Conservation (phyloP, 768 basidiomycete genomes). For the Collybia mongolica region DNA sequence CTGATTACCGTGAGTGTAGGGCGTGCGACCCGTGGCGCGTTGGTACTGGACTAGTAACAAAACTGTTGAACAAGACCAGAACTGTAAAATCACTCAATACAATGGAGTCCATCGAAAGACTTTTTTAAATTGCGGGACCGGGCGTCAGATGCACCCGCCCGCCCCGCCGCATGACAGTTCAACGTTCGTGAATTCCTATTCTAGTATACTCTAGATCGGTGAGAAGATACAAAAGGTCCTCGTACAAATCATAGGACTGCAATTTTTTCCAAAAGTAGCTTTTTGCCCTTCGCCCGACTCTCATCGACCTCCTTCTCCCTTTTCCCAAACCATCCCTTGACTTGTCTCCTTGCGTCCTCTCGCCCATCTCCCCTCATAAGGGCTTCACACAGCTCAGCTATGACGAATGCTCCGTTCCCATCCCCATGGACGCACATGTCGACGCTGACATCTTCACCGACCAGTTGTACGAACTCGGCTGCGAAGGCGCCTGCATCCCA, state of each 20-base stretch:
- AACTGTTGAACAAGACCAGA: no score
- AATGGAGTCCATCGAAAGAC: no score
- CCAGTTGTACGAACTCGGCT: constrained; percentile 47
- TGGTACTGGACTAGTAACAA: no score
- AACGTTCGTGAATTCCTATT: no score
- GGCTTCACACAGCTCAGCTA: constrained; percentile 70
- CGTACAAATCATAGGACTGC: constrained; percentile 22
- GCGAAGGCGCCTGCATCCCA: constrained; percentile 69
- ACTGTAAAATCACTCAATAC: no score
- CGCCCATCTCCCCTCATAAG: constrained; percentile 39
- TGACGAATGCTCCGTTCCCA: constrained; percentile 69
- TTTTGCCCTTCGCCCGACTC: constrained; percentile 67
- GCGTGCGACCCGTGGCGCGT: no score
- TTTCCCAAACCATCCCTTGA: constrained; percentile 61
- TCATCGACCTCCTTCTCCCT: constrained; percentile 47
- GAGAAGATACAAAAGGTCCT: no score
- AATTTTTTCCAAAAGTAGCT: constrained; percentile 63
- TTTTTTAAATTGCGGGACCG: no score
- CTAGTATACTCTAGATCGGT: no score
- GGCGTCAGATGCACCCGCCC: no score
- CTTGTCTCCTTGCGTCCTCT: constrained; percentile 35
- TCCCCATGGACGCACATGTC: constrained; percentile 56
- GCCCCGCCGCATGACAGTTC: no score
- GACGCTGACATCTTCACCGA: constrained; percentile 50
- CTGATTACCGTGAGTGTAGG: no score